Evolutionary conservation across 495 filamentous ascomycete species (phyloP), one percentile per base, ranked within the genome.

Genomic region (Trichodelitschia bisporula): DNA sequence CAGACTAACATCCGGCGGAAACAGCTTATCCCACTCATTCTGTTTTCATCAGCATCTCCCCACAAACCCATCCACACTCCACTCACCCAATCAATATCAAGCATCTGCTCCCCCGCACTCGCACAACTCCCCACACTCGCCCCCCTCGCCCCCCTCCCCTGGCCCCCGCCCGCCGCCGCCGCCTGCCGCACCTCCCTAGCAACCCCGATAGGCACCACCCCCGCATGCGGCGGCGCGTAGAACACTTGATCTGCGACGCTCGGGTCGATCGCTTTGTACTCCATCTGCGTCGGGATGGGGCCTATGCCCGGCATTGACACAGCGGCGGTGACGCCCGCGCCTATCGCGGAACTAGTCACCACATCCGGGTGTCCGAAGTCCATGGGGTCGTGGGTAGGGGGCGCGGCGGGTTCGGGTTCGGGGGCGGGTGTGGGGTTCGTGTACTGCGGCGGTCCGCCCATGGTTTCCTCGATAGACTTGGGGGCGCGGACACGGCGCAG

Each of bases 401-500:
- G n/a, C n/a, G n/a, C n/a, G n/a, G n/a, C n/a, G n/a, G n/a, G n/a
- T n/a, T n/a, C n/a, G n/a, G n/a, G n/a, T n/a, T n/a, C n/a, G n/a
- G n/a, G n/a, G n/a, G n/a, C n/a, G n/a, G n/a, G n/a, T n/a, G n/a
- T n/a, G n/a, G n/a, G 21, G 21, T 6, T 24, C 6, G n/a, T 6
- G 21, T 24, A 24, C 21, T 24, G 21, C 21, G 6, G 21, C 6
- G 6, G n/a, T 24, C 21, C 6, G 21, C 6, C 21, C n/a, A n/a
- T n/a, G 21, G n/a, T 6, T 24, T 24, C 21, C 21, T 24, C 21
- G 6, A 24, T 6, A 6, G 6, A 6, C 21, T n/a, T 6, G 2
- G 56, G 51, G 2, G 47, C 37, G 16, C 45, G 45, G 1, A 57
- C 28, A 20, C 48, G 50, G 13, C 58, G 50, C 32, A 53, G 36